phyloP scores from a whole-genome alignment of 768 basidiomycete genomes.

The Hydnomerulius pinastri region DNA sequence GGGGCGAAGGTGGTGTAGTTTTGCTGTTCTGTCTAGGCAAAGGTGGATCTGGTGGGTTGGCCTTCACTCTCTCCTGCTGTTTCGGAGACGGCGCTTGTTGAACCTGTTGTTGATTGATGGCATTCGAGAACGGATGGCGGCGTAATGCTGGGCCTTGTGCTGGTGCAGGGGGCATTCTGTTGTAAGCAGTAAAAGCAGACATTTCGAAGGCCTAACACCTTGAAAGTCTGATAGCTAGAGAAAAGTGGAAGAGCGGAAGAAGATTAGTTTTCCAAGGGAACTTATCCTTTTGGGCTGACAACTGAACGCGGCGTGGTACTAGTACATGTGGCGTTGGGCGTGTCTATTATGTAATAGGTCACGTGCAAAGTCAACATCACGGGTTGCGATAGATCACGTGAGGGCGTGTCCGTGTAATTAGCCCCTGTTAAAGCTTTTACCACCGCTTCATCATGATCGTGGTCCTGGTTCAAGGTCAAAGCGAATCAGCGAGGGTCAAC shows the following conservation, averaged over 20 bases:
- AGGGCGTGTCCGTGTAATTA: not conserved
- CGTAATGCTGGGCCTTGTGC: slow-evolving; percentile 30
- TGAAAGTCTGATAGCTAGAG: slow-evolving; percentile 23
- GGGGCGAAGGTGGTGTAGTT: slow-evolving; percentile 79
- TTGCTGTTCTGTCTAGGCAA: slow-evolving; percentile 82
- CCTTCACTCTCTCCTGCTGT: slow-evolving; percentile 40
- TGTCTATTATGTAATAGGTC: slow-evolving; percentile 33
- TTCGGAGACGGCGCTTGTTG: slow-evolving; percentile 36
- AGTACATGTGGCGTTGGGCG: slow-evolving; percentile 18
- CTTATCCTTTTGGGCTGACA: slow-evolving; percentile 8
- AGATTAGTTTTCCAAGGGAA: slow-evolving; percentile 14
- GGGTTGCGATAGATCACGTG: slow-evolving; percentile 23
- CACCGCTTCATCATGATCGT: too few relatives aligned
- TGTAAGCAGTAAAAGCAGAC: slow-evolving; percentile 39
- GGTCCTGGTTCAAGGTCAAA: too few relatives aligned
- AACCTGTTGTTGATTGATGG: slow-evolving; percentile 37
- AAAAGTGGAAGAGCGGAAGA: not conserved
- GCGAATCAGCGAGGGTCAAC: not conserved
- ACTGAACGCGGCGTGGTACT: slow-evolving; percentile 15
- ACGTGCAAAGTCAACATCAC: slow-evolving; percentile 29
- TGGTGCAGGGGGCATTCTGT: slow-evolving; percentile 35
- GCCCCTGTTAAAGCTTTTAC: not conserved
- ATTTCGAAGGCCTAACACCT: slow-evolving; percentile 52
- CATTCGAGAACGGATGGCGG: slow-evolving; percentile 46
- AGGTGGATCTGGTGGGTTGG: slow-evolving; percentile 57